A percentile compares a stretch with the other conserved stretches of the same genome.
Evolutionary conservation across 2,329 filamentous ascomycete species (phyloP).

Genomic region (Colletotrichum gloeosporioides): DNA sequence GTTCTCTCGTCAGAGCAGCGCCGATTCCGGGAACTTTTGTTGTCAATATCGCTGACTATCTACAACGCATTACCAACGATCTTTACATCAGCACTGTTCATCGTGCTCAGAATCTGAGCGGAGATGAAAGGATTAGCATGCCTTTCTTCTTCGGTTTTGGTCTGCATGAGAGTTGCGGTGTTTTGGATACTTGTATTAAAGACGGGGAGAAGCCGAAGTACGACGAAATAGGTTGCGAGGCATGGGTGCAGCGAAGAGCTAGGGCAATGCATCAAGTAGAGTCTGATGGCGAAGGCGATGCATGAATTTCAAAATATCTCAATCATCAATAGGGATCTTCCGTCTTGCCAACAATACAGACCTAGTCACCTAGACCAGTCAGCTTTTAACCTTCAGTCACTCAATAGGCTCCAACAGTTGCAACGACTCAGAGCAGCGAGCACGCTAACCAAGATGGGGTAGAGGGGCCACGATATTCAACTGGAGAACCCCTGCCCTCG

Average conservation of each 20-base stretch:
- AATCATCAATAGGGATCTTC: neutral
- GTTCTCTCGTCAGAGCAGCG: conserved; percentile 33
- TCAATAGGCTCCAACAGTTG: neutral
- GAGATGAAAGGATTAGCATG: conserved; percentile 45
- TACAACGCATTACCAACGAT: conserved; percentile 58
- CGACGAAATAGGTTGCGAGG: conserved; percentile 41
- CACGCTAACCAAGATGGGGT: neutral
- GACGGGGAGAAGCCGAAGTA: conserved; percentile 39
- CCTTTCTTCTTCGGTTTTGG: conserved; percentile 53
- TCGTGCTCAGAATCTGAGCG: conserved; percentile 46
- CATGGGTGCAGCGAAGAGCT: conserved; percentile 41
- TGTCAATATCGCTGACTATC: conserved; percentile 57
- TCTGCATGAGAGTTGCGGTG: conserved; percentile 44
- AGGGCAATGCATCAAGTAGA: conserved; percentile 36
- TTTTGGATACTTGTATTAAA: conserved; percentile 41
- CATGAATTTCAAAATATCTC: neutral
- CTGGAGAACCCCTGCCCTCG: neutral
- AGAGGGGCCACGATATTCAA: neutral
- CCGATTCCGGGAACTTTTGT: conserved; percentile 49
- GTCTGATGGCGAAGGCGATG: neutral
- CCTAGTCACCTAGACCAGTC: neutral
- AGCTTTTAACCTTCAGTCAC: neutral
- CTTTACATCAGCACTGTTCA: conserved; percentile 55
- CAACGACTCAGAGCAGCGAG: neutral
- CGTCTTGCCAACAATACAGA: neutral